These are phyloP conservation scores for Candida boleticola DNA, from an alignment of 805 yeast genomes.

Conservation along the genomic window DNA sequence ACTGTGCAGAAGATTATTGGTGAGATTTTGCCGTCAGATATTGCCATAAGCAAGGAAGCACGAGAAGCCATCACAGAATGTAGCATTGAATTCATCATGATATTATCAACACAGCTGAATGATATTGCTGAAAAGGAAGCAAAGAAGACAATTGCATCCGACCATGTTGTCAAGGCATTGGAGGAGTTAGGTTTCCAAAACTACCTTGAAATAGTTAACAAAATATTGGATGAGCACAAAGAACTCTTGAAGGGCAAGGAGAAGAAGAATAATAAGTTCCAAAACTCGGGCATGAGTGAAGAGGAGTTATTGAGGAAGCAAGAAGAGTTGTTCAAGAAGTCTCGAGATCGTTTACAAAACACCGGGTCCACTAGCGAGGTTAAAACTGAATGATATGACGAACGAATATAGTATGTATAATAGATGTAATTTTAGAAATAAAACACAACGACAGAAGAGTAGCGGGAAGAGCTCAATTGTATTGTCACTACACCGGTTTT, in stretches of 20 bases:
- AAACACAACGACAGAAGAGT: neutral
- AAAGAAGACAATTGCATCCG: conserved; percentile 94
- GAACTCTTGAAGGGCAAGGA: conserved; percentile 87
- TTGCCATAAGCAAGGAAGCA: conserved; percentile 88
- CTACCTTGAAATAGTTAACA: conserved; percentile 78
- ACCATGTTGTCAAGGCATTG: conserved; percentile 89
- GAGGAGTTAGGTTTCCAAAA: conserved; percentile 83
- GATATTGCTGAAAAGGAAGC: conserved; percentile 96
- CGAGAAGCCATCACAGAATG: conserved; percentile 94
- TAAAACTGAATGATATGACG: conserved; percentile 10
- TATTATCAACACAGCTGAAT: conserved; percentile 86
- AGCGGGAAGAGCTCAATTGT: neutral
- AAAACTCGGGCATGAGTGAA: conserved; percentile 86
- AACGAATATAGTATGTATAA: conserved; percentile 2
- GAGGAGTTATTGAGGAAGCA: conserved; percentile 91
- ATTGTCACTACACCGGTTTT: neutral
- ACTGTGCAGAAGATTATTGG: conserved; percentile 93
- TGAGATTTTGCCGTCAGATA: conserved; percentile 86
- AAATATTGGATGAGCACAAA: conserved; percentile 81
- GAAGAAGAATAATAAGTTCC: conserved; percentile 87
- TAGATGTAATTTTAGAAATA: conserved; percentile 1
- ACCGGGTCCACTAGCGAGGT: conserved; percentile 13
- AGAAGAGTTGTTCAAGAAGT: conserved; percentile 83
- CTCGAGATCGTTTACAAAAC: conserved; percentile 61
- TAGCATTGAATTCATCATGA: conserved; percentile 94